Percentiles rank a stretch among this genome's conserved stretches.
These are phyloP conservation scores for Fusarium keratoplasticum DNA, from an alignment of 2,329 filamentous ascomycete genomes.

Conservation along the genomic window DNA sequence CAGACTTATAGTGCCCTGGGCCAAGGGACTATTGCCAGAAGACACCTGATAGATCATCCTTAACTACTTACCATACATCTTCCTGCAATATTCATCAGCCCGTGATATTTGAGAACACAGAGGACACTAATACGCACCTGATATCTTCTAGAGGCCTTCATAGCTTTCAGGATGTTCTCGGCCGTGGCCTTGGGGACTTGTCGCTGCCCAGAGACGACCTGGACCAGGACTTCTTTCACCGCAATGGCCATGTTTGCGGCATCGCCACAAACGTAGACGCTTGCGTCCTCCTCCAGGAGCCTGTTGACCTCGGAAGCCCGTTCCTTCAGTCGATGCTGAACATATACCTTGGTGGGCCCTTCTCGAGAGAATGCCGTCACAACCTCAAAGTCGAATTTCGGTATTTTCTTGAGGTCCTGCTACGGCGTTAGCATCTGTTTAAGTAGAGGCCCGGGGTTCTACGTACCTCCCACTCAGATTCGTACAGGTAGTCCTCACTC, in stretches of 20 bases:
- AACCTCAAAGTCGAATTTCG: neutral
- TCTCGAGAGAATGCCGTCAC: neutral
- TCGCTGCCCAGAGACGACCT: neutral
- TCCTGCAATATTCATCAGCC: neutral
- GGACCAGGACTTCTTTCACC: neutral
- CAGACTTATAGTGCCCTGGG: neutral
- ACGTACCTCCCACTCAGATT: neutral
- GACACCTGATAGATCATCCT: neutral
- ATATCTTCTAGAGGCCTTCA: neutral
- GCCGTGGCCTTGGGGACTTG: neutral
- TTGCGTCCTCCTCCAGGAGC: neutral
- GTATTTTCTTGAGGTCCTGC: neutral
- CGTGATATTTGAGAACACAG: neutral
- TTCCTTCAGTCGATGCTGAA: conserved; percentile 1
- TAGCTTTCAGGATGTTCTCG: neutral
- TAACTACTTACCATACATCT: neutral
- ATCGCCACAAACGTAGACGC: conserved; percentile 11
- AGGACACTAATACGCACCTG: neutral
- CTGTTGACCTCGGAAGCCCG: neutral
- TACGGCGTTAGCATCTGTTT: neutral
- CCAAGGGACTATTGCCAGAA: neutral
- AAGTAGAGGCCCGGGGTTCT: neutral
- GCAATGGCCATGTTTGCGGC: conserved; percentile 3
- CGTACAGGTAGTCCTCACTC: neutral
- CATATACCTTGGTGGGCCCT: neutral